phyloP scores from a whole-genome alignment of 1,284 basidiomycete species.

The Phlebopus sp. region DNA sequence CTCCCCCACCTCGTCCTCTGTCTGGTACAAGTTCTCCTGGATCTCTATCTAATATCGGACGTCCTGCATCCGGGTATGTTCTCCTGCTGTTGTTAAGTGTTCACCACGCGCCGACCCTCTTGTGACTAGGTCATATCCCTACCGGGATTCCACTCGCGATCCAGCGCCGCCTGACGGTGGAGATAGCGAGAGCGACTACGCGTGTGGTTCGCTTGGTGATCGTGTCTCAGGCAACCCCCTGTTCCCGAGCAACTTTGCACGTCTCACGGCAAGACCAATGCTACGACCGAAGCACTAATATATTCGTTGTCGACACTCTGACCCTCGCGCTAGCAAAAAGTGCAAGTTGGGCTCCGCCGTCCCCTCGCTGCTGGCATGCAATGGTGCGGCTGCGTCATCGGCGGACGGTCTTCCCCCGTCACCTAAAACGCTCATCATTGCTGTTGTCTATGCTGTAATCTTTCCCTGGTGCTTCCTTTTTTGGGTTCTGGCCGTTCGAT shows the following conservation, averaged over 20 bases:
- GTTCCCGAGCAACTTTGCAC: slow-evolving; percentile 66
- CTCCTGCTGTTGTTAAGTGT: neutral
- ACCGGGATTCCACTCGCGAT: slow-evolving; percentile 14
- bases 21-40: slow-evolving; percentile 30
- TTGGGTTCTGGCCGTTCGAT: neutral
- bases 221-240: slow-evolving; percentile 60
- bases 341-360: neutral
- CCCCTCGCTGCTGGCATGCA: slow-evolving; percentile 13
- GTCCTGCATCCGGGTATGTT: slow-evolving; percentile 22
- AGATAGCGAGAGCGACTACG: slow-evolving; percentile 27
- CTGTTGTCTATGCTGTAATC: slow-evolving; percentile 6
- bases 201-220: slow-evolving; percentile 46
- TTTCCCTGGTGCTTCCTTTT: neutral
- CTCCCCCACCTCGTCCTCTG: slow-evolving; percentile 23
- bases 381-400: no score
- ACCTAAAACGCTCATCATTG: slow-evolving; percentile 13
- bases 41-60: slow-evolving; percentile 20
- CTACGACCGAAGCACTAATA: slow-evolving; percentile 49
- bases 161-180: slow-evolving; percentile 22
- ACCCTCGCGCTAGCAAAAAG: neutral
- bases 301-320: no score
- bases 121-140: slow-evolving; percentile 12
- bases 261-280: slow-evolving; percentile 55
- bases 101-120: slow-evolving; percentile 1
- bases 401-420: no score